Evolutionary conservation across 257 asterid genomes (phyloP).

Genomic region (Solanum commersonii): DNA sequence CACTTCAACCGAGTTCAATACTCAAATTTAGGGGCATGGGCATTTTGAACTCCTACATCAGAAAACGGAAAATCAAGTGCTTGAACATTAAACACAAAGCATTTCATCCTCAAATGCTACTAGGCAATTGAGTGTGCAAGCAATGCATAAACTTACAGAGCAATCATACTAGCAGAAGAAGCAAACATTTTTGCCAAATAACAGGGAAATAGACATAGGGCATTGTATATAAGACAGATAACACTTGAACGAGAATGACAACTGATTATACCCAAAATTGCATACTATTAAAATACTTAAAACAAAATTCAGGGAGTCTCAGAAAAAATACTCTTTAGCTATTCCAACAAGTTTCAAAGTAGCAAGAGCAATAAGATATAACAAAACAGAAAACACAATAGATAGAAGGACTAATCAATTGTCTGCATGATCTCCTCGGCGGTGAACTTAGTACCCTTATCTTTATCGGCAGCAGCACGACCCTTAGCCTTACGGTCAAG

Average conservation of each 20-base stretch:
- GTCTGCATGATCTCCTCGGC: conserved; percentile 73
- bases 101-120: neutral
- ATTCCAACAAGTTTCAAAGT: neutral
- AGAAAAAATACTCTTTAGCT: neutral
- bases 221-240: neutral
- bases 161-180: neutral
- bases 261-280: neutral
- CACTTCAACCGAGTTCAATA: neutral
- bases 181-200: neutral
- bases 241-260: neutral
- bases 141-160: neutral
- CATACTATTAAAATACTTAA: neutral
- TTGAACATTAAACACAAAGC: neutral
- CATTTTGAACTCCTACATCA: neutral
- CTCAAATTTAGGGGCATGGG: neutral
- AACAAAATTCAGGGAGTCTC: conserved; percentile 1
- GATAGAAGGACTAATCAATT: conserved; percentile 30
- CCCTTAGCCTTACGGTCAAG: conserved; percentile 86
- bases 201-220: neutral
- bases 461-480: conserved; percentile 79
- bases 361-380: neutral
- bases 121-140: neutral
- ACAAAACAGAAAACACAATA: neutral
- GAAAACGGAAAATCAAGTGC: neutral
- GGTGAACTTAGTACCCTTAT: conserved; percentile 77